These are phyloP conservation scores for Arthroderma sp. DNA, from an alignment of 2,329 filamentous ascomycete species.

Conservation along the genomic window DNA sequence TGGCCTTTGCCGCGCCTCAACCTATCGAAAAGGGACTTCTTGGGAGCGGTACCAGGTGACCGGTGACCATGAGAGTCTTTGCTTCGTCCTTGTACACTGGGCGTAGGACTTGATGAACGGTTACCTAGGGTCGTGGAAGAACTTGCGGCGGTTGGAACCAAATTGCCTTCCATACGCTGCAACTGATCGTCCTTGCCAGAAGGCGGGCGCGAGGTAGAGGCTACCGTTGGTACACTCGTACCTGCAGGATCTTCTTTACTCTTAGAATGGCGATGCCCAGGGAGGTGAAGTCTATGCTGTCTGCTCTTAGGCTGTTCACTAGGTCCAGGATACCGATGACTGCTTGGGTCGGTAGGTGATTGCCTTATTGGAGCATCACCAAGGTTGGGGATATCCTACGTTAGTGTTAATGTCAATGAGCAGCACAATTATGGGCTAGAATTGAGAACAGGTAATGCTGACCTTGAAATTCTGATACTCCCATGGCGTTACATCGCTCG, in stretches of 20 bases:
- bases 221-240: neutral
- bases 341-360: constrained; percentile 55
- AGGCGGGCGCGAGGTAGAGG: constrained; percentile 2
- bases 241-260: constrained; percentile 44
- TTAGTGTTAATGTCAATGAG: constrained; percentile 1
- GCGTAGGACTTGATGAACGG: constrained; percentile 69
- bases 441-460: constrained; percentile 36
- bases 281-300: constrained; percentile 31
- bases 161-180: neutral
- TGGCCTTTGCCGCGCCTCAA: constrained; percentile 39
- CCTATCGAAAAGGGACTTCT: constrained; percentile 41
- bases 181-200: constrained; percentile 19
- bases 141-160: constrained; percentile 11
- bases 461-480: constrained; percentile 69
- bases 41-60: constrained; percentile 28
- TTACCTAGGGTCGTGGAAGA: constrained; percentile 38
- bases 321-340: constrained; percentile 37
- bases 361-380: constrained; percentile 65
- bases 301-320: constrained; percentile 23
- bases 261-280: constrained; percentile 38
- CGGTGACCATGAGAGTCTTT: constrained; percentile 34
- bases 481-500: constrained; percentile 91
- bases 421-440: neutral
- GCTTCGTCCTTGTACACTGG: constrained; percentile 54
- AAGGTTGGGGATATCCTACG: constrained; percentile 59